Base-by-base conservation (phyloP, 768 basidiomycete species). In the Royoungia palumana region DNA sequence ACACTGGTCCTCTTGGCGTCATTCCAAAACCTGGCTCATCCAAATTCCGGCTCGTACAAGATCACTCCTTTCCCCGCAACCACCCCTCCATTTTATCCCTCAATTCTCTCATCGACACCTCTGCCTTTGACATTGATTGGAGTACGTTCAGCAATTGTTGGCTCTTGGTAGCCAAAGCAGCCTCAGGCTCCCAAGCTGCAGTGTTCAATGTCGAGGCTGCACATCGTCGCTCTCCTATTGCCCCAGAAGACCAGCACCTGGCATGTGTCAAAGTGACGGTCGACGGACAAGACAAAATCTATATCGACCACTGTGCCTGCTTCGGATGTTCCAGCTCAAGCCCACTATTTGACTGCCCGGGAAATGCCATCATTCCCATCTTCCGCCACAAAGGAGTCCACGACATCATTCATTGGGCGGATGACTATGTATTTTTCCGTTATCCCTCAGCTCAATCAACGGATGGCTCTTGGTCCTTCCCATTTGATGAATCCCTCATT, bases 1-100 rank as follows among this genome's bases (percentile, higher is more conserved):
- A 50, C 0, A 66, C 75, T 0, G 71, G 72, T 0, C 78, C 75
- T 0, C 56, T 78, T 0, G 69, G 68, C 0, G 56, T 74, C 0
- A 66, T 77, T 0, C 70, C 69, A 0, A 78, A 76, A 45, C 58
- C 61, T 0, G 35, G 57, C 19, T 48, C 60, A 0, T 39, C 50
- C 6, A 58, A 60, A 13, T 65, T 68, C 10, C 57, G 60, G 0
- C 35, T 74, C 0, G 57, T 75, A 0, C 72, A 75, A 36, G 61
- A 70, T 16, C 45, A 44, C 3, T 64, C 62, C 2, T 58, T 67
- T 5, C 63, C 65, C 20, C 3, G 17, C 14, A 13, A 38, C 10
- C 6, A 10, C 49, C 62, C 25, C 9, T 8, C 11, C 42, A 46
- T n/a, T n/a, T n/a, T n/a, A 1, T 69, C 67, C 1, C 38, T 68